Conservation (phyloP, 1,284 basidiomycete species). For the Flammula alnicola region DNA sequence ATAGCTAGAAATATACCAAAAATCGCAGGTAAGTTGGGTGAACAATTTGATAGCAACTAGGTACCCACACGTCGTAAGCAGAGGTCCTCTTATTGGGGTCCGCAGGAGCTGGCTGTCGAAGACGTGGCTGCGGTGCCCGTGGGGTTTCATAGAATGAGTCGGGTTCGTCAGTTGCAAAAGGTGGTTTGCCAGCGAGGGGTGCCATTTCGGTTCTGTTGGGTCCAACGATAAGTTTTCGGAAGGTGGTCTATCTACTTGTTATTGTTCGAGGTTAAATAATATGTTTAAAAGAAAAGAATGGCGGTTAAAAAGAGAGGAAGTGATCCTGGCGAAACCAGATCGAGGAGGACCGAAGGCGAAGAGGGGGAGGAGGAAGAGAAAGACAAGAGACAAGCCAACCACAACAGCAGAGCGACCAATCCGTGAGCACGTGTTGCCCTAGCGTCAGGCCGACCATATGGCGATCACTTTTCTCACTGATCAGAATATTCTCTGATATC, state of each 20-base stretch:
- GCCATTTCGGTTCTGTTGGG: slow-evolving; percentile 33
- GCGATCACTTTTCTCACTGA: too few species aligned
- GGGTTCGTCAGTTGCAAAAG: slow-evolving; percentile 70
- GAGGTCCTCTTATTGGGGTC: slow-evolving; percentile 54
- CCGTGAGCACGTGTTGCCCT: slow-evolving; percentile 3
- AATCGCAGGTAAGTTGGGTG: too few species aligned
- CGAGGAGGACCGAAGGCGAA: slow-evolving; percentile 5
- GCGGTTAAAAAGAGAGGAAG: slow-evolving; percentile 12
- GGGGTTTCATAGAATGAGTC: slow-evolving; percentile 60
- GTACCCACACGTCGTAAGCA: slow-evolving; percentile 68
- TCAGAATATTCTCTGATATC: too few species aligned
- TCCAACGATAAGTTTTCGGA: too few species aligned
- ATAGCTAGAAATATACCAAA: slow-evolving; percentile 50
- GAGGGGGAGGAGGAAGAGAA: slow-evolving; percentile 12
- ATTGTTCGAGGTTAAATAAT: background rate
- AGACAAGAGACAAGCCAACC: slow-evolving; percentile 9
- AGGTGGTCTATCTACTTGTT: background rate
- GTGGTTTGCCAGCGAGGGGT: slow-evolving; percentile 64
- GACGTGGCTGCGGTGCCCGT: slow-evolving; percentile 35
- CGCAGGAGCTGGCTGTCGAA: slow-evolving; percentile 44
- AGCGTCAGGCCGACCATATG: too few species aligned
- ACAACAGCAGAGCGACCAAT: background rate
- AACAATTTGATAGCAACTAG: too few species aligned
- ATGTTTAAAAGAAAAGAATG: slow-evolving; percentile 5
- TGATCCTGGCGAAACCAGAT: slow-evolving; percentile 4